A percentile compares a stretch with the other conserved stretches of the same genome.
phyloP scores from a whole-genome alignment of 129 eudicot genomes.

The Flaveria linearis region DNA sequence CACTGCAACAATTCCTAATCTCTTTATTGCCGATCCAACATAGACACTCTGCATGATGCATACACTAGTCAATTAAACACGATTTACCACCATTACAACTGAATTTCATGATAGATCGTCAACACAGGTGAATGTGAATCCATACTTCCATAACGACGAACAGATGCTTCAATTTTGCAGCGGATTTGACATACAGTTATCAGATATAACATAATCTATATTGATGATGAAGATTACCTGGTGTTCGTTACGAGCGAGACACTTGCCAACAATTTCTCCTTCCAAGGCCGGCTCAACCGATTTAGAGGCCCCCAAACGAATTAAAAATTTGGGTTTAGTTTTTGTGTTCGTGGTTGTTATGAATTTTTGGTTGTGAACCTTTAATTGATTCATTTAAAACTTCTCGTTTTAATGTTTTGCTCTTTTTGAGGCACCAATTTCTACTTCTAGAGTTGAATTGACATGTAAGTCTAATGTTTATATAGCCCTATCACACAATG shows the following conservation, averaged over 20 bases:
- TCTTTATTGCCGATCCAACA: neutral
- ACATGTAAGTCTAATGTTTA: no score
- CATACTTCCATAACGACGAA: neutral
- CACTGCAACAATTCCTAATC: neutral
- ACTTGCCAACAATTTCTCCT: slow-evolving; percentile 94
- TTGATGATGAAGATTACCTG: slow-evolving; percentile 45
- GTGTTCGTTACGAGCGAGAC: slow-evolving; percentile 94
- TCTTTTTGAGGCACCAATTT: no score
- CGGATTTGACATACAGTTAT: neutral
- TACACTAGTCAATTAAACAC: neutral
- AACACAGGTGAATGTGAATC: neutral
- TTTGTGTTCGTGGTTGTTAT: no score
- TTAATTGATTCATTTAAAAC: no score
- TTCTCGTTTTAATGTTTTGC: no score
- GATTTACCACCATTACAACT: neutral
- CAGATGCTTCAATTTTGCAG: neutral
- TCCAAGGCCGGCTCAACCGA: no score
- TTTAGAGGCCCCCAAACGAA: no score
- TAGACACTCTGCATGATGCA: neutral
- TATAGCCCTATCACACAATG: no score
- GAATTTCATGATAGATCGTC: neutral
- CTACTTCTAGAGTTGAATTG: no score
- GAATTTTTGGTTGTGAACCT: no score
- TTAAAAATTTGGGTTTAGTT: no score
- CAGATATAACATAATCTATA: neutral